Evolutionary conservation across 768 basidiomycete genomes (phyloP), one percentile per base, ranked within the genome.

Genomic region (Tricholoma sp.): DNA sequence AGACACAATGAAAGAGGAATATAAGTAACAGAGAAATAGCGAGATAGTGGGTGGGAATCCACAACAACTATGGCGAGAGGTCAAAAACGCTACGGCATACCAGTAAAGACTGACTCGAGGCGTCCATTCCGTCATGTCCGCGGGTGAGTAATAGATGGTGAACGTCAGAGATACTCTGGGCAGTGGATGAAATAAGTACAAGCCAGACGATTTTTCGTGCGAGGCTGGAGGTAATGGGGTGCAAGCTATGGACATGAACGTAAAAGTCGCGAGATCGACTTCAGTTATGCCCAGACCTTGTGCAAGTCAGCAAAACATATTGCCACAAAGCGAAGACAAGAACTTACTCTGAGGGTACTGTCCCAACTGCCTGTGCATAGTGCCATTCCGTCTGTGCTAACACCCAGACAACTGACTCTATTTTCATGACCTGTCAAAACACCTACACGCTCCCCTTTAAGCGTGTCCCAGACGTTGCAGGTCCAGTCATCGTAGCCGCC

Each of bases 401-500:
- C 97, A 55, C 96, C 96, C 63, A 99, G 74, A 78, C 97, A 98
- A 67, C 89, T 91, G 63, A 99, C 94, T 61, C 96, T 80, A 79
- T 99, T 99, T 80, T 99, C 96, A 67, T 99, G 96, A 16, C 97
- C 96, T 35, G 94, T 93, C 59, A 99, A 75, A 53, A 99, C 97
- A 57, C 96, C 96, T 39, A 99, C 94, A 56, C 96, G 90, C 72
- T 98, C 96, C 55, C 97, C 97, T 74, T 96, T 97, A 67, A 99
- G 80, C 27, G 95, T 98, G 71, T 99, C 96, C 96, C 96, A 99
- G 52, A 98, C 96, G 69, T 99, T 99, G 79, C 94, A 95, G 63
- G 97, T 98, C 91, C 97, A 98, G 70, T 99, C 96, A 72, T 99
- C 96, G 70, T 99, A 99, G 41, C 96, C 96, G 62, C 97, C 96